phyloP scores from a whole-genome alignment of 192 early-diverging fungal genomes.

The Coemansia sp. region DNA sequence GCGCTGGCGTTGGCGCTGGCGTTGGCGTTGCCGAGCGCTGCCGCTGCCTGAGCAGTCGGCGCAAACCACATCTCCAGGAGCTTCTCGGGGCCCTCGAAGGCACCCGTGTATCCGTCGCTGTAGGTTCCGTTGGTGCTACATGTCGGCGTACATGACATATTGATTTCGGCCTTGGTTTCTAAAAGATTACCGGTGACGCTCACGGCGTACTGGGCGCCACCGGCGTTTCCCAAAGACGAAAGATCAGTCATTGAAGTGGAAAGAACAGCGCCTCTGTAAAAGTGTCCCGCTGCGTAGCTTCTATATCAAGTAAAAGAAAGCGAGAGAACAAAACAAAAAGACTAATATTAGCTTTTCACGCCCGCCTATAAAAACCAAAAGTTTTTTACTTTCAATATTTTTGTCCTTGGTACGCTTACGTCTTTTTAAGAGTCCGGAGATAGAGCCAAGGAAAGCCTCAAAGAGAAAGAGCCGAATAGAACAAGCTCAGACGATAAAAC shows the following conservation, averaged over 20 bases:
- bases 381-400: no score
- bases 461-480: no score
- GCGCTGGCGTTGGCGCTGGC: not conserved
- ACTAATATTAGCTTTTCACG: no score
- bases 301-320: no score
- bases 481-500: no score
- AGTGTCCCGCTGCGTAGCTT: not conserved
- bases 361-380: no score
- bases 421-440: no score
- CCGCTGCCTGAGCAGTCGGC: slow-evolving; percentile 22
- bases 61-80: slow-evolving; percentile 96
- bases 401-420: no score
- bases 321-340: no score
- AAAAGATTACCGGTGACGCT: slow-evolving; percentile 50
- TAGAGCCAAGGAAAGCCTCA: no score
- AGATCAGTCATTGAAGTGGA: slow-evolving; percentile 14
- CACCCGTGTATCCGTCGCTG: slow-evolving; percentile 57
- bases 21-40: not conserved
- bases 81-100: slow-evolving; percentile 98
- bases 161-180: slow-evolving; percentile 41
- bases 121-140: slow-evolving; percentile 52
- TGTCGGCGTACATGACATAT: slow-evolving; percentile 37
- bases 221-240: slow-evolving; percentile 49
- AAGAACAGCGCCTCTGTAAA: not conserved
- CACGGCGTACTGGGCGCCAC: slow-evolving; percentile 53